Percentiles rank a stretch among this genome's conserved stretches.
phyloP scores from a whole-genome alignment of 208 protist genomes.

The Kentomonas sorsogonicus region DNA sequence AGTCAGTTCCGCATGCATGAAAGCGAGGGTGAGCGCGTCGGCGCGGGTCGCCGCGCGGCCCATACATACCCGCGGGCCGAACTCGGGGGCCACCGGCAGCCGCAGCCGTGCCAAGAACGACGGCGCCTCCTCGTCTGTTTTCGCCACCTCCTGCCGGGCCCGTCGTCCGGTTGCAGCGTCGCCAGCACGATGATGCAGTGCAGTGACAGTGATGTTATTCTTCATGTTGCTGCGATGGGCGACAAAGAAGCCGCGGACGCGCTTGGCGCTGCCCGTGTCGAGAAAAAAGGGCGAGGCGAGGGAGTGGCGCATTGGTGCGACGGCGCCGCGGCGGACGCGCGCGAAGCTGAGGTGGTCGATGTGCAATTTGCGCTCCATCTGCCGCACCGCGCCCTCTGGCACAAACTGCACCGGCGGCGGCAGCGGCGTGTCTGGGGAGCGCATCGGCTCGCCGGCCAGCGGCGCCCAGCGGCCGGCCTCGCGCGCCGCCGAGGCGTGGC shows the following conservation, averaged over 20 bases:
- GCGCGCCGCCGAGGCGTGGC: constrained; percentile 68
- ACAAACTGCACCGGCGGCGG: constrained; percentile 30
- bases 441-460: constrained; percentile 17
- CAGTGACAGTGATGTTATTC: constrained; percentile 26
- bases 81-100: constrained; percentile 57
- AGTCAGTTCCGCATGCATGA: constrained; percentile 89
- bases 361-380: constrained; percentile 33
- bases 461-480: constrained; percentile 54
- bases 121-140: not conserved
- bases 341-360: constrained; percentile 49
- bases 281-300: constrained; percentile 64
- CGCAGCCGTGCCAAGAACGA: constrained; percentile 61
- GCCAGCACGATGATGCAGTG: constrained; percentile 27
- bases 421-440: constrained; percentile 27
- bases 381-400: constrained; percentile 10
- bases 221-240: constrained; percentile 30
- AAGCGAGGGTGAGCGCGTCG: constrained; percentile 66
- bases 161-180: not conserved
- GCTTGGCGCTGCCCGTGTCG: constrained; percentile 37
- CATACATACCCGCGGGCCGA: constrained; percentile 65
- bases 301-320: constrained; percentile 44
- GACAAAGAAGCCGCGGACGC: constrained; percentile 55
- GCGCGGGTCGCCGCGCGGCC: constrained; percentile 50
- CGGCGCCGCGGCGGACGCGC: constrained; percentile 31
- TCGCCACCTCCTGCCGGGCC: not conserved